Base-by-base conservation (phyloP, 768 basidiomycete species). In the Podaxis sp. region DNA sequence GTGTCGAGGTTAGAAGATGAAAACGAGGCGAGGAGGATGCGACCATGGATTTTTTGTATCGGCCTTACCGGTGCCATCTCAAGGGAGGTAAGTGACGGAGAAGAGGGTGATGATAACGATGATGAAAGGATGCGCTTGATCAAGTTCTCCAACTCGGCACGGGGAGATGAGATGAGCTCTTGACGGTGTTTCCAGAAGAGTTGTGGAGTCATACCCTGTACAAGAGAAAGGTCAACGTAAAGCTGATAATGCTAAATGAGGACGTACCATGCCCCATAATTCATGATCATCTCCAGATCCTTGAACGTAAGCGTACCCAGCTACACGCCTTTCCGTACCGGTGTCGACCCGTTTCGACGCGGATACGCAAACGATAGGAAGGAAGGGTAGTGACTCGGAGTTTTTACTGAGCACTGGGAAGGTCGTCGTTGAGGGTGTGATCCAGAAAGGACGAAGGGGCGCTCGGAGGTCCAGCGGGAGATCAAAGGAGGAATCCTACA, bases 211-310 rank as follows among this genome's bases (percentile, higher is more conserved):
- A 96, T 75, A 3, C 93, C 93, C 90, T 93, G 67, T 6, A 19
- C 17, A 17, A 59, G 53, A n/a, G 52, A 30, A 17, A 19, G 8
- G 15, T 24, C 11, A 28, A 40, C 26, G 9, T 44, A 28, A 60
- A 48, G 48, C 40, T 56, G 38, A 36, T 22, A 64, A 54, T 57
- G 57, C 57, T 52, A 4, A 57, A 57, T 40, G 56, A 38, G 28
- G 33, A 12, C 73, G 49, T 60, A 91, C 92, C 85, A 85, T 84
- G 30, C 88, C 83, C 95, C 94, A 96, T 4, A 90, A 78, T 73
- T 97, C 95, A 69, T 96, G 93, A 68, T 99, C 96, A 69, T 98
- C 96, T 0, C 95, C 96, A 0, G 92, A 93, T 1, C 96, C 96
- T 72, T 96, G 95, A 7, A 98, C 84, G 71, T 98, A 98, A 22